Evolutionary conservation across 306 rosid genomes (phyloP).

Genomic region (Vicia villosa): DNA sequence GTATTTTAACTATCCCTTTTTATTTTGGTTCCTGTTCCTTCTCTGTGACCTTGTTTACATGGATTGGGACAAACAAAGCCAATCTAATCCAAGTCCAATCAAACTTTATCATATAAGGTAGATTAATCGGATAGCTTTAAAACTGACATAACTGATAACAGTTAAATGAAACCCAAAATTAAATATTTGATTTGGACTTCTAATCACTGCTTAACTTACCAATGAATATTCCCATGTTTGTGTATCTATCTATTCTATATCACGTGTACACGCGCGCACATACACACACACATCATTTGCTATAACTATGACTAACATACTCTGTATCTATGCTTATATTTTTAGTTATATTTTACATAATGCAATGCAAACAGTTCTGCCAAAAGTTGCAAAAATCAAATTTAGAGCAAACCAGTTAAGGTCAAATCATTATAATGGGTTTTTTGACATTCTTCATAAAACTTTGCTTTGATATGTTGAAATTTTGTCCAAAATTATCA

Average conservation of each 20-base stretch:
- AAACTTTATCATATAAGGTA: slow-evolving; percentile 12
- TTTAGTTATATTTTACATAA: background rate
- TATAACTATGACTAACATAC: slow-evolving; percentile 2
- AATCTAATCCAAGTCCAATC: background rate
- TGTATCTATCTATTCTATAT: background rate
- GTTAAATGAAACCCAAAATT: slow-evolving; percentile 14
- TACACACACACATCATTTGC: background rate
- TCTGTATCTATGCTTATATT: slow-evolving; percentile 6
- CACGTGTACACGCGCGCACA: background rate
- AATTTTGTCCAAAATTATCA: slow-evolving; percentile 22
- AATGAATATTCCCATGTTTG: background rate
- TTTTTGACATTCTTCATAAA: slow-evolving; percentile 25
- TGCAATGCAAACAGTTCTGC: background rate
- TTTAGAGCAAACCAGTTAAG: slow-evolving; percentile 12
- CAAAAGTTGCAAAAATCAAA: slow-evolving; percentile 6
- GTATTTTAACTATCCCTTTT: no score
- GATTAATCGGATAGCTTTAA: slow-evolving; percentile 19
- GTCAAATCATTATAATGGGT: slow-evolving; percentile 16
- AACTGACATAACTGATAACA: slow-evolving; percentile 4
- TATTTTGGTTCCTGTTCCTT: background rate
- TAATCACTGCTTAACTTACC: background rate
- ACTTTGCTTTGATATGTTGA: slow-evolving; percentile 7
- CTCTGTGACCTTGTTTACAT: background rate
- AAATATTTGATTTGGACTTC: background rate
- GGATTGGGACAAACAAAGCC: background rate